A percentile compares a stretch with the other conserved stretches of the same genome.
These are phyloP conservation scores for Fusarium sp. DNA, from an alignment of 2,329 filamentous ascomycete genomes.

Conservation along the genomic window DNA sequence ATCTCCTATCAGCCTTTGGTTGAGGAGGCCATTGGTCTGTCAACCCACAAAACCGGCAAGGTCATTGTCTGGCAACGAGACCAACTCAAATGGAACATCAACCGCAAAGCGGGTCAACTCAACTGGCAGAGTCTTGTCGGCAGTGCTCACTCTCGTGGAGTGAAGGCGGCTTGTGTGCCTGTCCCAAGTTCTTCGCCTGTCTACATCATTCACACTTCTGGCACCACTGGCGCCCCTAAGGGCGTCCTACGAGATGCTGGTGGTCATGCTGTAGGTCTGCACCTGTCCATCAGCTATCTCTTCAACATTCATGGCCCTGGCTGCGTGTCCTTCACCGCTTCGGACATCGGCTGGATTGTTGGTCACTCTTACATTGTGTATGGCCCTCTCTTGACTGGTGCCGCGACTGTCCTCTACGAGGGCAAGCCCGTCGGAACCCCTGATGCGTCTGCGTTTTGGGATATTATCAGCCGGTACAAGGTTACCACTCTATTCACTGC, in stretches of 20 bases:
- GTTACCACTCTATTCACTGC: constrained; percentile 89
- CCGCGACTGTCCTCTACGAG: constrained; percentile 88
- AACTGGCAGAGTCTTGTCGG: constrained; percentile 83
- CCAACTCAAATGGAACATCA: constrained; percentile 78
- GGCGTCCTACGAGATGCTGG: constrained; percentile 85
- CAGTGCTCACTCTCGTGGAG: constrained; percentile 72
- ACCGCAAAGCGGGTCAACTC: constrained; percentile 74
- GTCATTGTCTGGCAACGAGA: constrained; percentile 88
- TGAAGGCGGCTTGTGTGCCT: constrained; percentile 80
- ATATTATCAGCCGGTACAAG: constrained; percentile 84
- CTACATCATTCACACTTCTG: constrained; percentile 92
- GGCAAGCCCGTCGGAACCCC: constrained; percentile 95
- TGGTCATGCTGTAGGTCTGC: constrained; percentile 86
- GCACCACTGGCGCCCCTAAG: constrained; percentile 85
- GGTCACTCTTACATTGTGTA: constrained; percentile 86
- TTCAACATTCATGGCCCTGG: constrained; percentile 86
- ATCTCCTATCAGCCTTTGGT: constrained; percentile 82
- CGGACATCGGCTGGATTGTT: constrained; percentile 87
- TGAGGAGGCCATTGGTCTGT: constrained; percentile 75
- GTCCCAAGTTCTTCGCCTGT: constrained; percentile 81
- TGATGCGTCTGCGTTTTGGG: constrained; percentile 88
- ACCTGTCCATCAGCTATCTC: constrained; percentile 83
- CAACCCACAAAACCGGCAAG: constrained; percentile 76
- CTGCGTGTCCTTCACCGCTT: constrained; percentile 78
- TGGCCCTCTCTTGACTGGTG: constrained; percentile 84